phyloP scores from a whole-genome alignment of 2,329 filamentous ascomycete species.

The Colletotrichum sp. region DNA sequence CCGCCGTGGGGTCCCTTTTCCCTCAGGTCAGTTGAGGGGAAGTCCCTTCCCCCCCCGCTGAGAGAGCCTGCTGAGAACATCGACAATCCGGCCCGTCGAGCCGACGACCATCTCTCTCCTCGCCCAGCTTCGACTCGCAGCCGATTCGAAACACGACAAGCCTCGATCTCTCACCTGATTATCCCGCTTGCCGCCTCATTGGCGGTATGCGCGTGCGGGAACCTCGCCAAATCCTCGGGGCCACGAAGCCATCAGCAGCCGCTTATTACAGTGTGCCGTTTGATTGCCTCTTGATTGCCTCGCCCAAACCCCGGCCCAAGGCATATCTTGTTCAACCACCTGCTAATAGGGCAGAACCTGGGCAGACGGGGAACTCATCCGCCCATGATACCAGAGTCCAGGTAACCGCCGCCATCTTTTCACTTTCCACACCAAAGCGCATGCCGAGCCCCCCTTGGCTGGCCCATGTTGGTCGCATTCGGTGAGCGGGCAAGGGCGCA shows the following conservation, averaged over 20 bases:
- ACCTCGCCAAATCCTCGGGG: conserved; percentile 13
- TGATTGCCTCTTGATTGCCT: background rate
- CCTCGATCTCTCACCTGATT: conserved; percentile 12
- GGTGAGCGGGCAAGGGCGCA: conserved; percentile 1
- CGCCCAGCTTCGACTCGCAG: background rate
- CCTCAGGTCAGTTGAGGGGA: background rate
- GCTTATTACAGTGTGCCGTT: background rate
- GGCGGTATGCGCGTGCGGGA: conserved; percentile 1
- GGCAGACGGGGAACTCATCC: background rate
- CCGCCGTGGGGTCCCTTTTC: conserved; percentile 21
- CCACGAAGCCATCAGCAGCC: background rate
- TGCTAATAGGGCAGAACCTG: background rate
- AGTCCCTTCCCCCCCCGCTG: background rate
- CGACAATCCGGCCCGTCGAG: conserved; percentile 39
- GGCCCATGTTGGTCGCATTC: background rate
- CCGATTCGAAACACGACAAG: conserved; percentile 14
- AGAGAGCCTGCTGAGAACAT: background rate
- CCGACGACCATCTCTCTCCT: conserved; percentile 25
- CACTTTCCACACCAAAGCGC: background rate
- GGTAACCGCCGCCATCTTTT: background rate
- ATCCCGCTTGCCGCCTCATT: background rate
- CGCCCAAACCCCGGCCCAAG: background rate
- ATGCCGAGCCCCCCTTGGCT: background rate
- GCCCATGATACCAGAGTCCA: background rate
- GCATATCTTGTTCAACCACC: background rate